Conservation (phyloP, 1,139 yeast genomes). For the Pneumocystis oryctolagi region DNA sequence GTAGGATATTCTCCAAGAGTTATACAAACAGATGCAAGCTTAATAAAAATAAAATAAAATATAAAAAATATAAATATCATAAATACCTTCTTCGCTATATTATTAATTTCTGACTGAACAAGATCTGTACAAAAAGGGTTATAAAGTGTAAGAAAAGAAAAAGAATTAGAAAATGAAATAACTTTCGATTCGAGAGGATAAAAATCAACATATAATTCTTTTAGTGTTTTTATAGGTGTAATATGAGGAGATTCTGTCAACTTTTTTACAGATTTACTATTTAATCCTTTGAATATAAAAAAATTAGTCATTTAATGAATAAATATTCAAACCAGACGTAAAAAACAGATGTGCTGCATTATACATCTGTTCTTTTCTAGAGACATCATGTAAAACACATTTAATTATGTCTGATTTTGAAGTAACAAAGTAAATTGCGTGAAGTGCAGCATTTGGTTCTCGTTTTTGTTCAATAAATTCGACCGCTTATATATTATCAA, state of each 20-base stretch:
- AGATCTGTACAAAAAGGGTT: conserved; percentile 50
- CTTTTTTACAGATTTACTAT: conserved; percentile 16
- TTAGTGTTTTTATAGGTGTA: conserved; percentile 22
- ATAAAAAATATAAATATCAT: neutral
- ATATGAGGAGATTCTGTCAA: conserved; percentile 23
- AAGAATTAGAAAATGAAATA: conserved; percentile 29
- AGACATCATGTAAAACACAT: conserved; percentile 47
- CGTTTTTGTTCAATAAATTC: conserved; percentile 41
- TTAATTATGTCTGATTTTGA: conserved; percentile 41
- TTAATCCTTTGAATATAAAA: conserved; percentile 12
- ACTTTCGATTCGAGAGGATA: conserved; percentile 36
- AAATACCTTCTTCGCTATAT: conserved; percentile 34
- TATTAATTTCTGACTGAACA: conserved; percentile 42
- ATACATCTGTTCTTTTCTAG: conserved; percentile 39
- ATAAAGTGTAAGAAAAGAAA: conserved; percentile 61
- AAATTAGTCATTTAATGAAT: conserved; percentile 11
- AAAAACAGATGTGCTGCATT: conserved; percentile 43
- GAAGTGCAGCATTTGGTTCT: conserved; percentile 36
- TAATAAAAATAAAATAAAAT: neutral
- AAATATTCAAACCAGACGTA: conserved; percentile 31
- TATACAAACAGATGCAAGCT: conserved; percentile 53
- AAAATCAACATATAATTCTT: conserved; percentile 29
- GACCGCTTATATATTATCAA: conserved; percentile 26
- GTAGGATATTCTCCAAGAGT: conserved; percentile 80
- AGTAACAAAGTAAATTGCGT: conserved; percentile 45